Evolutionary conservation across 2,329 filamentous ascomycete genomes (phyloP).

Genomic region (Ascochyta pisi): DNA sequence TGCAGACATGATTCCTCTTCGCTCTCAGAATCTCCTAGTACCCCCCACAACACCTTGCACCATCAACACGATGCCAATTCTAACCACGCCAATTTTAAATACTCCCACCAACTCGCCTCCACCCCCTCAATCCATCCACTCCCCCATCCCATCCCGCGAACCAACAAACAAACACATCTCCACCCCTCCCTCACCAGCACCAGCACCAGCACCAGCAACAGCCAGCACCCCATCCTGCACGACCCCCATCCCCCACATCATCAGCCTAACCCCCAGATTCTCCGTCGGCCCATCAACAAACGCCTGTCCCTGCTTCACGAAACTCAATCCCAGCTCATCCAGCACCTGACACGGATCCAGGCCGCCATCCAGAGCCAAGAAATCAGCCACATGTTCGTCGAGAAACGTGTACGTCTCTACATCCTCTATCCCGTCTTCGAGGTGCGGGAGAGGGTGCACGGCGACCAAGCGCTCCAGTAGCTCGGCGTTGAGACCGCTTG

Average conservation of each 20-base stretch:
- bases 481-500: background rate
- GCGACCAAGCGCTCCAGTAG: slow-evolving; percentile 22
- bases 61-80: too few species aligned
- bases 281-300: slow-evolving; percentile 22
- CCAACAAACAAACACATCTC: slow-evolving; percentile 22
- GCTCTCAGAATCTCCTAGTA: too few species aligned
- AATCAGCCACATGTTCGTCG: slow-evolving; percentile 31
- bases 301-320: slow-evolving; percentile 9
- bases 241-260: slow-evolving; percentile 38
- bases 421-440: slow-evolving; percentile 37
- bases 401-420: slow-evolving; percentile 32
- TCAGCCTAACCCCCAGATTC: slow-evolving; percentile 25
- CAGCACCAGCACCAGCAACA: slow-evolving; percentile 8
- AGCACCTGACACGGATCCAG: slow-evolving; percentile 17
- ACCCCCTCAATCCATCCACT: slow-evolving; percentile 25
- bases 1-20: too few species aligned
- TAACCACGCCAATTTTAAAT: too few species aligned
- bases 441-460: slow-evolving; percentile 22
- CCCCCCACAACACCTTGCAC: too few species aligned
- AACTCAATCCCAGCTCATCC: slow-evolving; percentile 23
- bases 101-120: background rate
- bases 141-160: background rate
- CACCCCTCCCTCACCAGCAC: background rate
- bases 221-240: slow-evolving; percentile 24
- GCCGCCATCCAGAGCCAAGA: slow-evolving; percentile 12